Evolutionary conservation across 139 green algal genomes (phyloP).

Genomic region (Picochlorum sp.): DNA sequence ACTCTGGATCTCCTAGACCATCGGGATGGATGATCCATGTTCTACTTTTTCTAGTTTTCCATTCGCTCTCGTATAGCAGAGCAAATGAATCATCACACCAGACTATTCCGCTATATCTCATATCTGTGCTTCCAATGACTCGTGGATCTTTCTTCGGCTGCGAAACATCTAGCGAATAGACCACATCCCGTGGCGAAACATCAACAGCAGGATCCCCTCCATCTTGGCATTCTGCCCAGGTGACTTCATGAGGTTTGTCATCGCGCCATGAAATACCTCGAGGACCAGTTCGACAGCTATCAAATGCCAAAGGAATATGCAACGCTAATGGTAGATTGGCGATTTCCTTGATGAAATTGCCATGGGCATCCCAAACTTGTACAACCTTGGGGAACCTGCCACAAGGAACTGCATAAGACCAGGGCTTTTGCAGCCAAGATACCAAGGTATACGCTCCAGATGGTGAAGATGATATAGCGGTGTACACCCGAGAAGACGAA

Average conservation of each 20-base stretch:
- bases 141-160: slow-evolving; percentile 13
- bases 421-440: slow-evolving; percentile 79
- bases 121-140: slow-evolving; percentile 36
- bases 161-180: slow-evolving; percentile 64
- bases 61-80: slow-evolving; percentile 87
- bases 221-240: slow-evolving; percentile 84
- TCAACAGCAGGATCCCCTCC: slow-evolving; percentile 80
- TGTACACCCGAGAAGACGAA: slow-evolving; percentile 59
- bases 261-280: slow-evolving; percentile 77
- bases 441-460: slow-evolving; percentile 79
- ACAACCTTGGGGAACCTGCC: slow-evolving; percentile 81
- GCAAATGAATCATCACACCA: slow-evolving; percentile 81
- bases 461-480: slow-evolving; percentile 65
- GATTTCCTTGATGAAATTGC: slow-evolving; percentile 63
- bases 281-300: slow-evolving; percentile 67
- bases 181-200: slow-evolving; percentile 81
- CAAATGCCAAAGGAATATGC: slow-evolving; percentile 91
- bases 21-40: slow-evolving; percentile 24
- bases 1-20: neutral
- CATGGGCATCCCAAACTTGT: slow-evolving; percentile 61
- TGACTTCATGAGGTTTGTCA: slow-evolving; percentile 70
- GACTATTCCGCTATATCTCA: slow-evolving; percentile 70
- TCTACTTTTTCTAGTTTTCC: slow-evolving; percentile 58
- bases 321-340: slow-evolving; percentile 81
- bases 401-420: slow-evolving; percentile 78